phyloP scores from a whole-genome alignment of 2,329 filamentous ascomycete genomes.

The Fusarium concolor region DNA sequence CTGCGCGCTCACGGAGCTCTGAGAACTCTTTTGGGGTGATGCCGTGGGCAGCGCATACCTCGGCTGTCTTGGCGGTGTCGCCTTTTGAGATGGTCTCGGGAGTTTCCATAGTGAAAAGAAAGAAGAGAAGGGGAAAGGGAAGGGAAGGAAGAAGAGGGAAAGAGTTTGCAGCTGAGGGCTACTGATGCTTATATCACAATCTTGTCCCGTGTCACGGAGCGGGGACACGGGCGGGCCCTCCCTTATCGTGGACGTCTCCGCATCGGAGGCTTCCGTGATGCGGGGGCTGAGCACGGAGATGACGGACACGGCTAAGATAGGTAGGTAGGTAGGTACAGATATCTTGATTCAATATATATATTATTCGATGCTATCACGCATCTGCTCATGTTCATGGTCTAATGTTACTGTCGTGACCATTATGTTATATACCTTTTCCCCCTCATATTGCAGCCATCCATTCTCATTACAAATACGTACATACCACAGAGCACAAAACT shows the following conservation, averaged over 20 bases:
- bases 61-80: slow-evolving; percentile 46
- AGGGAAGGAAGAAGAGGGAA: neutral
- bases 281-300: slow-evolving; percentile 42
- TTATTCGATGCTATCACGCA: slow-evolving; percentile 42
- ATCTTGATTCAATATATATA: slow-evolving; percentile 16
- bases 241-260: slow-evolving; percentile 41
- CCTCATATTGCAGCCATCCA: slow-evolving; percentile 22
- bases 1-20: slow-evolving; percentile 70
- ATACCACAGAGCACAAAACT: slow-evolving; percentile 40
- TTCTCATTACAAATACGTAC: slow-evolving; percentile 39
- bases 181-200: slow-evolving; percentile 20
- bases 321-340: neutral
- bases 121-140: neutral
- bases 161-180: neutral
- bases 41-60: slow-evolving; percentile 51
- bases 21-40: slow-evolving; percentile 74
- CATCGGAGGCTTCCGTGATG: slow-evolving; percentile 42
- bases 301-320: slow-evolving; percentile 16
- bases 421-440: slow-evolving; percentile 18
- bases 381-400: slow-evolving; percentile 33
- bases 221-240: slow-evolving; percentile 31
- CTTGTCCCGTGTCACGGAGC: slow-evolving; percentile 19
- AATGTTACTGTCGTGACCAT: slow-evolving; percentile 42
- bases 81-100: slow-evolving; percentile 44
- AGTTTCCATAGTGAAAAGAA: slow-evolving; percentile 26